Evolutionary conservation across 1,139 yeast species (phyloP), one percentile per base, ranked within the genome.

Genomic region (Blastobotrys ciferrii): DNA sequence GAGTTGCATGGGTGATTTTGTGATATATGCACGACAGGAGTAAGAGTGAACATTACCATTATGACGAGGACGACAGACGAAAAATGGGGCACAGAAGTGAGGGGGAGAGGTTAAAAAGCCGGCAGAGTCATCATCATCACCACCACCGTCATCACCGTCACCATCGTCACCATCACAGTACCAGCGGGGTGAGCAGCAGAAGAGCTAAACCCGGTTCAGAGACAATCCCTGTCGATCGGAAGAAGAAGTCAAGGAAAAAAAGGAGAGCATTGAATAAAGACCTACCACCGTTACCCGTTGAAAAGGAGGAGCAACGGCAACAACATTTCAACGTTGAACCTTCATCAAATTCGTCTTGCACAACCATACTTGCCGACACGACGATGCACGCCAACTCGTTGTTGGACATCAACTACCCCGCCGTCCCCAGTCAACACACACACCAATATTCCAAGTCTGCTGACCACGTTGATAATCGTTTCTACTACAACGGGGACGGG

Each of bases 231-330:
- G 30, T 31, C 35, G 44, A 33, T 41, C 49, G 18, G 2, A 12
- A 28, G 19, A 33, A 33, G 15, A 13, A 14, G 17, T 13, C 38
- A 33, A 13, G 38, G 38, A 33, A 20, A 35, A 41, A 32, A 32
- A 5, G 28, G 9, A 30, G 30, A 40, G 23, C 19, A 12, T 33
- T 47, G 30, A 32, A 47, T 43, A 43, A 47, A 38, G 43, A 42
- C 11, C 42, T 43, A 31, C 50, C 50, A 14, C 50, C 47, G 18
- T 18, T 47, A 20, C 50, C 47, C 6, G 19, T 28, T 14, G 19
- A 19, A 18, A n/a, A n/a, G n/a, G n/a, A n/a, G 17, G 30, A 15
- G 9, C 28, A 23, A 23, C 28, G 28, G 9, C 28, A 9, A 23
- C 28, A n/a, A n/a, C n/a, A n/a, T n/a, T n/a, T n/a, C n/a, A n/a